Percentiles rank a stretch among this genome's conserved stretches.
These are phyloP conservation scores for Candida pseudocylindracea DNA, from an alignment of 1,139 yeast species.

Conservation along the genomic window DNA sequence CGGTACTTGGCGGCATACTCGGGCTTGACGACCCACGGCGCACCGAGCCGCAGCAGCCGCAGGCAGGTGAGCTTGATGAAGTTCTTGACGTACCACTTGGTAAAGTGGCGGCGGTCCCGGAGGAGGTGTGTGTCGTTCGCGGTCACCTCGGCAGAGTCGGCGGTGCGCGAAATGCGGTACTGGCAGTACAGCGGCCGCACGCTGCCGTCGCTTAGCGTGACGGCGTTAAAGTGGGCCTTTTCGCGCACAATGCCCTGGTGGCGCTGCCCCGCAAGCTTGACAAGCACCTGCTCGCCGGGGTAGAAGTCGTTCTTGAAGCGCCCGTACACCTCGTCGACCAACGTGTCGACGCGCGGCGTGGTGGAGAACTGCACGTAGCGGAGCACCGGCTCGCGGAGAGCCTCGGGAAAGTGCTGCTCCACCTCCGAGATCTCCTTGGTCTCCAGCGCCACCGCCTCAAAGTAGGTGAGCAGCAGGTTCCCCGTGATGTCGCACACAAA, in stretches of 20 bases:
- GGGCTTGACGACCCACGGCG: slow-evolving; percentile 91
- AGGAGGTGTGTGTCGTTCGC: slow-evolving; percentile 55
- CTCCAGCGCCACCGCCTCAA: slow-evolving; percentile 74
- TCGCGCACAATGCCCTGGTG: slow-evolving; percentile 15
- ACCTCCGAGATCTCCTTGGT: slow-evolving; percentile 43
- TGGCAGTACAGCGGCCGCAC: slow-evolving; percentile 6
- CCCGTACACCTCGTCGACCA: slow-evolving; percentile 67
- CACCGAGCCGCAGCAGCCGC: slow-evolving; percentile 69
- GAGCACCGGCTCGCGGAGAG: slow-evolving; percentile 76
- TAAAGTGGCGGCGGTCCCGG: slow-evolving; percentile 71
- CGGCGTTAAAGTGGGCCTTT: slow-evolving; percentile 31
- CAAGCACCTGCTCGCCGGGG: slow-evolving; percentile 72
- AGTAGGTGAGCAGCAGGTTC: slow-evolving; percentile 72
- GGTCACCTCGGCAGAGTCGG: slow-evolving; percentile 33
- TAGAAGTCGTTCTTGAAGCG: slow-evolving; percentile 66
- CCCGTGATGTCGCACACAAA: slow-evolving; percentile 96
- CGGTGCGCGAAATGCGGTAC: slow-evolving; percentile 39
- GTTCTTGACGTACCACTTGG: slow-evolving; percentile 76
- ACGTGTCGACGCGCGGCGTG: slow-evolving; percentile 62
- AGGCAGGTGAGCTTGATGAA: slow-evolving; percentile 71
- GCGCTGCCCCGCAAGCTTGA: slow-evolving; percentile 15
- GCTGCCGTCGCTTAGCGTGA: slow-evolving; percentile 4
- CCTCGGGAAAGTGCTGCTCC: slow-evolving; percentile 73
- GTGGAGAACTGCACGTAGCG: slow-evolving; percentile 66
- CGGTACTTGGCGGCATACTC: slow-evolving; percentile 42